Conservation (phyloP, 2,329 filamentous ascomycete genomes). For the Leptodontidium sp. region DNA sequence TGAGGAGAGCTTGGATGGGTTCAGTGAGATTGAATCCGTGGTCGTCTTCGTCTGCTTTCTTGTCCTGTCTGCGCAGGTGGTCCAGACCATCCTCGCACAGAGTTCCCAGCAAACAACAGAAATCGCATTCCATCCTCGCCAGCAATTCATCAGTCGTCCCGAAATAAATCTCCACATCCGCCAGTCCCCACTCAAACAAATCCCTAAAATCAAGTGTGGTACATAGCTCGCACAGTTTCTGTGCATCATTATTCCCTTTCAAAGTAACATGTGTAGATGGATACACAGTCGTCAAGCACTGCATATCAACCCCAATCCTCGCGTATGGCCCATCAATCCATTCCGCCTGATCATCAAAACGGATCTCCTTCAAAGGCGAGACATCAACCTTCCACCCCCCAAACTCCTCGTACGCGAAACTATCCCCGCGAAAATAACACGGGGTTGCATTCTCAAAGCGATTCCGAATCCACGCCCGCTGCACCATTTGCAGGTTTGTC, state of each 20-base stretch:
- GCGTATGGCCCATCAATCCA: neutral
- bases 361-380: neutral
- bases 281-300: neutral
- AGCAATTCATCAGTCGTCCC: neutral
- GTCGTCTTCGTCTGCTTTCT: neutral
- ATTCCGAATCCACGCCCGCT: constrained; percentile 2
- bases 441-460: neutral
- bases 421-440: neutral
- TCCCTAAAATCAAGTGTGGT: constrained; percentile 5
- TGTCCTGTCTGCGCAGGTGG: neutral
- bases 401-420: neutral
- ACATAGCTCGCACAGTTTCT: constrained; percentile 2
- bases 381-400: constrained; percentile 1
- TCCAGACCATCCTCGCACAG: constrained; percentile 13
- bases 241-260: neutral
- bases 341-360: neutral
- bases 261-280: neutral
- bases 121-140: neutral
- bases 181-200: constrained; percentile 14
- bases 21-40: neutral
- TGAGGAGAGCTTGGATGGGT: neutral
- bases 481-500: neutral
- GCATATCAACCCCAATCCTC: neutral
- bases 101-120: neutral
- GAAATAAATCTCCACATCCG: constrained; percentile 13